Percentiles rank a stretch among this genome's conserved stretches.
These are phyloP conservation scores for Epichloe bromicola DNA, from an alignment of 2,329 filamentous ascomycete species.

Conservation along the genomic window DNA sequence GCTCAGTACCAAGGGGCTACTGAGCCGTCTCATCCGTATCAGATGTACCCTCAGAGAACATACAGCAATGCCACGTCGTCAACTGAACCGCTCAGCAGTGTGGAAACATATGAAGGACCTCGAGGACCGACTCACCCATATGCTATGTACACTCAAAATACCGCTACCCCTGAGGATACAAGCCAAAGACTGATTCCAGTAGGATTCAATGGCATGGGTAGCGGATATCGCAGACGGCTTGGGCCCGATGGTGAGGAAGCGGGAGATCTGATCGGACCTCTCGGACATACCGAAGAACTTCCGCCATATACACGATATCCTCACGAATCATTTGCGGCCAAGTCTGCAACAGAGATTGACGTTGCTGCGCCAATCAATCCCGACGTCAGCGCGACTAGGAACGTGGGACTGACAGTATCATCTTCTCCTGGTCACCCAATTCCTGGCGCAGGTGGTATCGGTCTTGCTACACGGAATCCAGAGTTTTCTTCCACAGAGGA, in stretches of 20 bases:
- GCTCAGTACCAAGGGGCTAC: slow-evolving; percentile 57
- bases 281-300: slow-evolving; percentile 81
- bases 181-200: slow-evolving; percentile 41
- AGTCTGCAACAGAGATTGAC: slow-evolving; percentile 14
- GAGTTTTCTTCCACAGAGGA: slow-evolving; percentile 46
- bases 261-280: slow-evolving; percentile 75
- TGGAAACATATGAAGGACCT: slow-evolving; percentile 41
- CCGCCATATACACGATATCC: slow-evolving; percentile 88
- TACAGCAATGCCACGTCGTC: slow-evolving; percentile 62
- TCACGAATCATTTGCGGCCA: slow-evolving; percentile 49
- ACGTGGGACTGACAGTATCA: neutral
- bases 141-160: slow-evolving; percentile 72
- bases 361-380: slow-evolving; percentile 3
- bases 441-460: slow-evolving; percentile 47
- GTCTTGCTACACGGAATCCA: slow-evolving; percentile 46
- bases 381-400: neutral
- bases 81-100: slow-evolving; percentile 32
- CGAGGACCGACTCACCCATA: slow-evolving; percentile 73
- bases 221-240: slow-evolving; percentile 56
- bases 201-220: slow-evolving; percentile 58
- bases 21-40: slow-evolving; percentile 72
- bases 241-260: slow-evolving; percentile 74
- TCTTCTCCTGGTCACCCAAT: slow-evolving; percentile 16
- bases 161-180: slow-evolving; percentile 40
- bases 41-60: slow-evolving; percentile 64